Percentiles rank a stretch among this genome's conserved stretches.
These are phyloP conservation scores for Vitis rotundifolia DNA, from an alignment of 164 flowering plant species.

Conservation along the genomic window DNA sequence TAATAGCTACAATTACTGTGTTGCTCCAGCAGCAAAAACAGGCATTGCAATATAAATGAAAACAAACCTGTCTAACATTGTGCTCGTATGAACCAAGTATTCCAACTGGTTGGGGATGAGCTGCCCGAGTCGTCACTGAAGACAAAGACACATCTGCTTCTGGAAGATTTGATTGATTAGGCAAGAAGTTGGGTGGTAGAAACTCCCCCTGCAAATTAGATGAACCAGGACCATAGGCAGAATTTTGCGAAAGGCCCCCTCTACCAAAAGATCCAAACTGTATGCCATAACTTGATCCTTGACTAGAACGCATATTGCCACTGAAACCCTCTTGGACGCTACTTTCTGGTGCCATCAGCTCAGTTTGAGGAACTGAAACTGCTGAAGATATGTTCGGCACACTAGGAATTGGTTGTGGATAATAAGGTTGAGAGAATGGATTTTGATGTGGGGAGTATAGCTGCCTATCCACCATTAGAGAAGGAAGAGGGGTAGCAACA, in stretches of 20 bases:
- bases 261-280: slow-evolving; percentile 26
- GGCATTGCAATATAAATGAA: background rate
- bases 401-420: slow-evolving; percentile 19
- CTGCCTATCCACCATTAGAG: slow-evolving; percentile 56
- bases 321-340: background rate
- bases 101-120: slow-evolving; percentile 31
- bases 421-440: slow-evolving; percentile 30
- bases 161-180: background rate
- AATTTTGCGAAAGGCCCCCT: slow-evolving; percentile 16
- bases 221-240: slow-evolving; percentile 5
- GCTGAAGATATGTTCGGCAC: slow-evolving; percentile 15
- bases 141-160: background rate
- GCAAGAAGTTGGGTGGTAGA: no score
- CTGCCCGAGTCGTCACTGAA: slow-evolving; percentile 8
- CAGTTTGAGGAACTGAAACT: slow-evolving; percentile 21
- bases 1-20: no score
- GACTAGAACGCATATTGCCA: slow-evolving; percentile 22
- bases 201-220: no score
- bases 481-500: slow-evolving; percentile 62
- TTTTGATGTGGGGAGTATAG: slow-evolving; percentile 52
- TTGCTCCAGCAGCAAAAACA: background rate
- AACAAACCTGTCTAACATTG: slow-evolving; percentile 26
- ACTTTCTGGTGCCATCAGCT: slow-evolving; percentile 22
- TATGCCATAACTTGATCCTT: slow-evolving; percentile 21
- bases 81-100: slow-evolving; percentile 33